These are phyloP conservation scores for Fusarium lateritium DNA, from an alignment of 2,329 filamentous ascomycete genomes.

Conservation along the genomic window DNA sequence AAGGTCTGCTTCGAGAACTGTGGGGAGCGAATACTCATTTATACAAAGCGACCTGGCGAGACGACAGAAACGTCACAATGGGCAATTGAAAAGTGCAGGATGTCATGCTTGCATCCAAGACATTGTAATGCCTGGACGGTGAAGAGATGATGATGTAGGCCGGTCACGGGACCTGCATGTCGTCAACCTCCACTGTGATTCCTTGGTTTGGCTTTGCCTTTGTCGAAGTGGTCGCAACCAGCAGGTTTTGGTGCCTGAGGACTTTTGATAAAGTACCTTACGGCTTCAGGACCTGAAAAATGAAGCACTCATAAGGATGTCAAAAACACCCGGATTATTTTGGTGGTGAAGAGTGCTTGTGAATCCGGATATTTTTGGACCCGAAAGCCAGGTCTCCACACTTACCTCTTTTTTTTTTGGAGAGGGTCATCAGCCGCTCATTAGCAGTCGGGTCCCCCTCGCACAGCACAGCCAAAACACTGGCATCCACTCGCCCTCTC, in stretches of 20 bases:
- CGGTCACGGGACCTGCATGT: constrained; percentile 41
- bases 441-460: constrained; percentile 34
- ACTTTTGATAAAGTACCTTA: constrained; percentile 16
- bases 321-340: too few species aligned
- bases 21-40: neutral
- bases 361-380: too few species aligned
- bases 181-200: constrained; percentile 15
- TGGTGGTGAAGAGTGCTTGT: too few species aligned
- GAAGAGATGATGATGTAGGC: constrained; percentile 25
- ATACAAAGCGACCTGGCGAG: neutral
- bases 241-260: constrained; percentile 44
- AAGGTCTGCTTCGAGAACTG: neutral
- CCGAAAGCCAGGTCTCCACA: constrained; percentile 18
- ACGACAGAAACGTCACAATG: neutral
- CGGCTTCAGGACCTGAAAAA: neutral
- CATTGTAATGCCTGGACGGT: constrained; percentile 6
- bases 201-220: constrained; percentile 9
- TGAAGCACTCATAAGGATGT: too few species aligned
- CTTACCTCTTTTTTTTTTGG: constrained; percentile 38
- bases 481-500: constrained; percentile 26
- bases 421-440: constrained; percentile 44
- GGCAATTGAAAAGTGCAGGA: neutral
- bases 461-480: constrained; percentile 48
- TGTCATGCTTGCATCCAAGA: constrained; percentile 10
- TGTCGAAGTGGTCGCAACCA: constrained; percentile 25